Percentiles rank a stretch among this genome's conserved stretches.
Evolutionary conservation across 23 red algal species (phyloP).

Genomic region (Gracilaria domingensis): DNA sequence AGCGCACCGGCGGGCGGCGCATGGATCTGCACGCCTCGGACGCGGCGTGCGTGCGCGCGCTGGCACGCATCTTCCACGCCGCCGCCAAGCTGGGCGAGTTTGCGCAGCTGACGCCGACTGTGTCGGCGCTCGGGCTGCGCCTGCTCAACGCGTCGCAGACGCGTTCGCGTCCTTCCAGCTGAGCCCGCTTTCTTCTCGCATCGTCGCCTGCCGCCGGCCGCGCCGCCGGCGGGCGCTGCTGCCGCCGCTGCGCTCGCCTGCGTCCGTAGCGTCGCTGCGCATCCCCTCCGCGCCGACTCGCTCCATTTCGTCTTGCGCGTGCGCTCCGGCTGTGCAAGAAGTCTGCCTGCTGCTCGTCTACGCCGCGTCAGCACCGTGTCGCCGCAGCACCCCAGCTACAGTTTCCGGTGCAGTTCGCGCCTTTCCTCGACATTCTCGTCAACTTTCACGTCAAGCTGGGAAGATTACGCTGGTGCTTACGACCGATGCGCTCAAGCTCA

Average conservation of each 20-base stretch:
- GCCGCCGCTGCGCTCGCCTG: constrained; percentile 31
- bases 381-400: neutral
- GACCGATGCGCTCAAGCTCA: constrained; percentile 7
- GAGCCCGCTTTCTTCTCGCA: constrained; percentile 3
- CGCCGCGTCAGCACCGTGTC: constrained; percentile 38
- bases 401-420: neutral
- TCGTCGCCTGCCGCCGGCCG: neutral
- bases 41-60: neutral
- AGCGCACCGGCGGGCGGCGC: no score
- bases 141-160: constrained; percentile 41
- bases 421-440: constrained; percentile 27
- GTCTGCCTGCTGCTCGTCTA: constrained; percentile 30
- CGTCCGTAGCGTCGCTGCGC: constrained; percentile 28
- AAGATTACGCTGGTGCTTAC: constrained; percentile 41
- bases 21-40: neutral
- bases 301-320: neutral
- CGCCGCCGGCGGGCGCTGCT: constrained; percentile 23
- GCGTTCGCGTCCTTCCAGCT: constrained; percentile 9
- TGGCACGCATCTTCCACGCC: neutral
- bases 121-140: neutral
- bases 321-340: constrained; percentile 24
- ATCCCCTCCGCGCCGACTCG: neutral
- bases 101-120: constrained; percentile 1
- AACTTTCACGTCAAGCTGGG: constrained; percentile 47
- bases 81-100: constrained; percentile 21